Evolutionary conservation across 208 protist genomes (phyloP), one percentile per base, ranked within the genome.

Genomic region (Leishmania aethiopica): DNA sequence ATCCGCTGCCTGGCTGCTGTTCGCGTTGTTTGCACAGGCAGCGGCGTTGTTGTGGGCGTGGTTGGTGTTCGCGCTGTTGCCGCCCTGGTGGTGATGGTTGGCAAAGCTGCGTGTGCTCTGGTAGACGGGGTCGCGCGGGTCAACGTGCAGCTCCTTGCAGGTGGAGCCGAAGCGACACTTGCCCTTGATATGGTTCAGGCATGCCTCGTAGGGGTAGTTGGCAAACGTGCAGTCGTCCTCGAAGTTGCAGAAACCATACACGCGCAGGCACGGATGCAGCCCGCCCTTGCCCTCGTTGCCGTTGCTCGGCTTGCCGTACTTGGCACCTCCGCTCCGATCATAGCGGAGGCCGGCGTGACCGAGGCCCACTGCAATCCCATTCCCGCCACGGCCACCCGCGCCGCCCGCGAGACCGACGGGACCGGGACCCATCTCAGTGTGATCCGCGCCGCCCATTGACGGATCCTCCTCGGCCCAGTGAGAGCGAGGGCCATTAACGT

Each of bases 161-260:
- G 90, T 86, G 35, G 86, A 71, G 8, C 93, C 92, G 81, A 96
- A 96, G 82, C 93, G 94, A 79, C 94, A 97, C 85, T 97, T 97
- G 42, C 94, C 94, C 84, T 97, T 97, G 75, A 97, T 96, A 86
- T 94, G 88, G 85, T 96, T 96, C 19, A 97, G 88, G 78, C 94
- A 97, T 1, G 94, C 94, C 81, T 94, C 92, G 77, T 92, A 97
- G 13, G 94, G 94, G 80, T 97, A 97, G 79, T 95, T 88, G 22
- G 94, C 94, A 70, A 96, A 97, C 62, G 91, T 91, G 86, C 94
- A 97, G 82, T 96, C 93, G 59, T 93, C 88, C 77, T 93, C 92
- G 82, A 96, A 97, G 87, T 97, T 97, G 88, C 94, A 97, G 78
- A 83, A 89, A 32, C 94, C 93, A 84, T 96, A 97, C n/a, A 97